A percentile compares a stretch with the other conserved stretches of the same genome.
Evolutionary conservation across 768 basidiomycete species (phyloP).

Genomic region (Suillus placidus): DNA sequence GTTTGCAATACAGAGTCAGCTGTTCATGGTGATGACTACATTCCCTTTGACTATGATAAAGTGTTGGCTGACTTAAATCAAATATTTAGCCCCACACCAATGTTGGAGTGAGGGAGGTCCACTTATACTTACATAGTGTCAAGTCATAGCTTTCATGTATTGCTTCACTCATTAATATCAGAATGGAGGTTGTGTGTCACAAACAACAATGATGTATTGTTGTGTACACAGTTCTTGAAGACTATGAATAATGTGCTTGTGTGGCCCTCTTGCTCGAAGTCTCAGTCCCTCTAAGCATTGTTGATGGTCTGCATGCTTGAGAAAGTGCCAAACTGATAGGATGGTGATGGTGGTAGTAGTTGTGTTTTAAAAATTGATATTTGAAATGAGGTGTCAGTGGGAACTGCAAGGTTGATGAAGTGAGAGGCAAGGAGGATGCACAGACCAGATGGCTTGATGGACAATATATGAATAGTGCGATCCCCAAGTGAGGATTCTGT

Average conservation of each 20-base stretch:
- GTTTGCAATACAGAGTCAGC: too few species aligned
- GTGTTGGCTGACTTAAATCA: not conserved
- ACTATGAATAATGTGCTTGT: not conserved
- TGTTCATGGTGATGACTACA: not conserved
- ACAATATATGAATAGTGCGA: conserved; percentile 36
- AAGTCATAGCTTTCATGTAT: not conserved
- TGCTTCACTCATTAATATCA: not conserved
- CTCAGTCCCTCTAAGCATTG: not conserved
- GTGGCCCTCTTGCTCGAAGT: not conserved
- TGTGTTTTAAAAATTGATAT: not conserved
- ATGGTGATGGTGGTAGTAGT: not conserved
- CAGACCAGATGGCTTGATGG: conserved; percentile 28
- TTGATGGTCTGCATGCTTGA: not conserved
- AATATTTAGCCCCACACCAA: not conserved
- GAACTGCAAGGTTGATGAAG: not conserved
- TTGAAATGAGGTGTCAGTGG: not conserved
- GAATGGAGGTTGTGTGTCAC: not conserved
- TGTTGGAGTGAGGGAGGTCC: not conserved
- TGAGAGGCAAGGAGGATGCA: conserved; percentile 32
- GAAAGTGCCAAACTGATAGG: not conserved
- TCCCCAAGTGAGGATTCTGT: conserved; percentile 48
- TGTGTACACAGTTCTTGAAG: not conserved
- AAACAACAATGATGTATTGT: not conserved
- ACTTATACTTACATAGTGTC: not conserved
- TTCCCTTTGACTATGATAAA: conserved; percentile 1